These are phyloP conservation scores for Penicillium fuscoglaucum DNA, from an alignment of 2,329 filamentous ascomycete species.

Conservation along the genomic window DNA sequence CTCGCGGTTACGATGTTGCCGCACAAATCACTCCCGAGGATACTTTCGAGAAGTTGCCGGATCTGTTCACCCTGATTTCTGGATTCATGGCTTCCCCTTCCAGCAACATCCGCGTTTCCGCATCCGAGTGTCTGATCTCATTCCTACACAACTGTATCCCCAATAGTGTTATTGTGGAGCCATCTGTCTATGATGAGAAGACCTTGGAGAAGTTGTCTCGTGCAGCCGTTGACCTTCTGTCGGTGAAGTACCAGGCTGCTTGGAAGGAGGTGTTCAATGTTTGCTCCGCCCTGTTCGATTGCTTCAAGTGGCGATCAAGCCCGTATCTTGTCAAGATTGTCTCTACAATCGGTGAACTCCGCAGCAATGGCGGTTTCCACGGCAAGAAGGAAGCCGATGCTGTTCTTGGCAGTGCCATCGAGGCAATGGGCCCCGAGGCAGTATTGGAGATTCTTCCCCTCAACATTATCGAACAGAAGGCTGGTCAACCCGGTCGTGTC, in stretches of 20 bases:
- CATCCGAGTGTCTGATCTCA: conserved; percentile 91
- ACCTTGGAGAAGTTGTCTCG: conserved; percentile 75
- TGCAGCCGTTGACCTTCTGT: conserved; percentile 71
- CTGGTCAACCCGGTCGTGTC: conserved; percentile 78
- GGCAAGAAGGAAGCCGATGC: conserved; percentile 94
- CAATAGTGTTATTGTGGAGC: conserved; percentile 76
- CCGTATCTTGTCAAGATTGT: conserved; percentile 76
- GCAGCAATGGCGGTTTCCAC: conserved; percentile 81
- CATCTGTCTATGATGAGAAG: conserved; percentile 91
- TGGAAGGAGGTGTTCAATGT: conserved; percentile 95
- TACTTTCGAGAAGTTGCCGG: conserved; percentile 86
- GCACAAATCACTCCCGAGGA: conserved; percentile 86
- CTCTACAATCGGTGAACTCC: conserved; percentile 79
- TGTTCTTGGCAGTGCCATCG: conserved; percentile 82
- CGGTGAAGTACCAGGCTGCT: conserved; percentile 87
- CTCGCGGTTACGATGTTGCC: conserved; percentile 89
- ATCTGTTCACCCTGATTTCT: conserved; percentile 76
- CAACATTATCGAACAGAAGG: conserved; percentile 75
- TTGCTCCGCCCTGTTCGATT: conserved; percentile 81
- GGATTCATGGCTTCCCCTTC: conserved; percentile 82
- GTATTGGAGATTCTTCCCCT: conserved; percentile 81
- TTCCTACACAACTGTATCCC: conserved; percentile 91
- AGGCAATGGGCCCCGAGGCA: conserved; percentile 83
- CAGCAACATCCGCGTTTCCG: conserved; percentile 90
- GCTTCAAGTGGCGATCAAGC: conserved; percentile 78